phyloP scores from a whole-genome alignment of 1,139 yeast genomes.

The Blastobotrys indianensis region DNA sequence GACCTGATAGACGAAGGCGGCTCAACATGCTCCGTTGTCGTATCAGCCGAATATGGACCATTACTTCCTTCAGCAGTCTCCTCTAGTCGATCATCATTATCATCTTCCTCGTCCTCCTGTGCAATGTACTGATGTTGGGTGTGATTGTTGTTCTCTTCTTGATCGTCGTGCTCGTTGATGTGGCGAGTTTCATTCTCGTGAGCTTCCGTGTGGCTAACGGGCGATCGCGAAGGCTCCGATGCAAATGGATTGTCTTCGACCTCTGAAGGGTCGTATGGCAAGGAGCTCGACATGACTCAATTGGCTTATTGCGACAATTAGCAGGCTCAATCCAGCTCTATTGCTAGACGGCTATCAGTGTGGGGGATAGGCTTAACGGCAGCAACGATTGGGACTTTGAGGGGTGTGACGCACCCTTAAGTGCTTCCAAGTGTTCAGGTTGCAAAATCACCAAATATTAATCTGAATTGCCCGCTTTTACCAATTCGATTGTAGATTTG shows the following conservation, averaged over 20 bases:
- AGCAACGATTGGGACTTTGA: too few species aligned
- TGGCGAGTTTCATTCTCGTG: neutral
- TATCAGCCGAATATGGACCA: neutral
- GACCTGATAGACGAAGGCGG: too few species aligned
- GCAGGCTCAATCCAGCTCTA: too few species aligned
- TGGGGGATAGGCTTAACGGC: too few species aligned
- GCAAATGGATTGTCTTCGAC: slow-evolving; percentile 25
- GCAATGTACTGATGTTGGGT: neutral
- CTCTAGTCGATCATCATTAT: neutral
- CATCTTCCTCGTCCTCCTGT: too few species aligned
- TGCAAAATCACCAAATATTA: too few species aligned
- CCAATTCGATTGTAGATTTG: too few species aligned
- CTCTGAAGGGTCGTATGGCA: slow-evolving; percentile 27
- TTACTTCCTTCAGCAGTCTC: slow-evolving; percentile 2
- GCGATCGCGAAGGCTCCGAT: slow-evolving; percentile 4
- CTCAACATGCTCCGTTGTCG: neutral
- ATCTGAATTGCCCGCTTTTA: too few species aligned
- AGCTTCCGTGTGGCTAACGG: neutral
- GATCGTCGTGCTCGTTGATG: neutral
- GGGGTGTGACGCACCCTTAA: too few species aligned
- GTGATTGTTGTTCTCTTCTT: neutral
- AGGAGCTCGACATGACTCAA: slow-evolving; percentile 25
- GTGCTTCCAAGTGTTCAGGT: too few species aligned
- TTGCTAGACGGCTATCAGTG: too few species aligned
- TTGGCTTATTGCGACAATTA: neutral